phyloP scores from a whole-genome alignment of 2,329 filamentous ascomycete genomes.

The Trichoderma aggressivum region DNA sequence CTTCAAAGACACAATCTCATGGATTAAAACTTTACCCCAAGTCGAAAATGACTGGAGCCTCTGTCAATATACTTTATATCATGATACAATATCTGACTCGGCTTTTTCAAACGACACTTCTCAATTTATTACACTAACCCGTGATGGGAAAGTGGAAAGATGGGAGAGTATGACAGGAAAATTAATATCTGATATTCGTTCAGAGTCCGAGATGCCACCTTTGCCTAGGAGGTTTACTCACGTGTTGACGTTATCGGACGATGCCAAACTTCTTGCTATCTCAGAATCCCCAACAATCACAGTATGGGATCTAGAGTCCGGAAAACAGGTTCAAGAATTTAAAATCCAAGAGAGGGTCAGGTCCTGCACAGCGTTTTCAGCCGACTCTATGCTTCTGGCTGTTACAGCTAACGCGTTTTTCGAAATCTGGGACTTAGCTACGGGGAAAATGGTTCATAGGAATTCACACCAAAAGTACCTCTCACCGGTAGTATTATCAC shows the following conservation, averaged over 20 bases:
- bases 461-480: too few relatives aligned
- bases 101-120: not conserved
- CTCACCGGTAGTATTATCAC: not conserved
- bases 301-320: not conserved
- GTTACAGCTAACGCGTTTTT: not conserved
- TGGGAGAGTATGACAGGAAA: not conserved
- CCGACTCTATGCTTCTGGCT: not conserved
- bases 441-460: not conserved
- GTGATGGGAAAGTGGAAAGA: accelerated
- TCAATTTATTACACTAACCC: not conserved
- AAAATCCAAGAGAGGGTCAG: not conserved
- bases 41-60: not conserved
- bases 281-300: not conserved
- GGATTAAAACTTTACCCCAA: conserved; percentile 1
- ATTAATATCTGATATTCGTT: not conserved
- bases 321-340: not conserved
- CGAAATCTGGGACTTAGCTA: not conserved
- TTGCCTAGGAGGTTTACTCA: accelerated
- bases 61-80: not conserved
- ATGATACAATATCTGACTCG: not conserved
- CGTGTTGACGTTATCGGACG: not conserved
- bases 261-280: not conserved
- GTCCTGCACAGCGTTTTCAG: not conserved
- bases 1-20: conserved; percentile 3
- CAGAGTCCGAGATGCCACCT: accelerated